A percentile compares a stretch with the other conserved stretches of the same genome.
Conservation (phyloP, 345 rosid genomes). For the Lumnitzera littorea region DNA sequence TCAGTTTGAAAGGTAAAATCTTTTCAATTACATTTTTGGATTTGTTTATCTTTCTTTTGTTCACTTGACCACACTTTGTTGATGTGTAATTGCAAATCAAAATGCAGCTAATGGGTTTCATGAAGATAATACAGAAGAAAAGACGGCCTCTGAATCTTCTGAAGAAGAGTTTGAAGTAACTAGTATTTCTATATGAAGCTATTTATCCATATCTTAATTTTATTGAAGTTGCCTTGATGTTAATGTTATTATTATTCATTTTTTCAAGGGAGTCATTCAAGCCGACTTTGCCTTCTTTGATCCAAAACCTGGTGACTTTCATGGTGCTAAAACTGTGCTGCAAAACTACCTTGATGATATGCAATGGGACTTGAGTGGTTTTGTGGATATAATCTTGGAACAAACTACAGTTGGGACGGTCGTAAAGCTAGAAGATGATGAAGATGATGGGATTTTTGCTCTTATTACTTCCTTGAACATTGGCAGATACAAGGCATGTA, state of each 20-base stretch:
- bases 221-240: background rate
- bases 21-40: background rate
- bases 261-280: constrained; percentile 60
- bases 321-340: constrained; percentile 65
- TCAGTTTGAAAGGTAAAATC: constrained; percentile 21
- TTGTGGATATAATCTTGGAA: constrained; percentile 72
- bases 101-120: constrained; percentile 19
- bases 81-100: background rate
- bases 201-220: background rate
- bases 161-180: constrained; percentile 57
- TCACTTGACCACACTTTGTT: constrained; percentile 1
- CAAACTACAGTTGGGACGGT: constrained; percentile 91
- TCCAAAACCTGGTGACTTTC: constrained; percentile 73
- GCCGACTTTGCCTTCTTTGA: constrained; percentile 92
- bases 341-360: constrained; percentile 59
- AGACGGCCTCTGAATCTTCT: constrained; percentile 33
- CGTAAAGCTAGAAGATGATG: constrained; percentile 74
- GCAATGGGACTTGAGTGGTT: constrained; percentile 88
- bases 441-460: constrained; percentile 58
- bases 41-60: constrained; percentile 1
- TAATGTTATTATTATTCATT: background rate
- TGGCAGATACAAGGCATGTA: constrained; percentile 67
- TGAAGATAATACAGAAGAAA: constrained; percentile 12
- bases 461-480: constrained; percentile 59
- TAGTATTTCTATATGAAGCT: background rate